Percentiles rank a stretch among this genome's conserved stretches.
Conservation (phyloP, 495 filamentous ascomycete genomes). For the Sordaria brevicollis region DNA sequence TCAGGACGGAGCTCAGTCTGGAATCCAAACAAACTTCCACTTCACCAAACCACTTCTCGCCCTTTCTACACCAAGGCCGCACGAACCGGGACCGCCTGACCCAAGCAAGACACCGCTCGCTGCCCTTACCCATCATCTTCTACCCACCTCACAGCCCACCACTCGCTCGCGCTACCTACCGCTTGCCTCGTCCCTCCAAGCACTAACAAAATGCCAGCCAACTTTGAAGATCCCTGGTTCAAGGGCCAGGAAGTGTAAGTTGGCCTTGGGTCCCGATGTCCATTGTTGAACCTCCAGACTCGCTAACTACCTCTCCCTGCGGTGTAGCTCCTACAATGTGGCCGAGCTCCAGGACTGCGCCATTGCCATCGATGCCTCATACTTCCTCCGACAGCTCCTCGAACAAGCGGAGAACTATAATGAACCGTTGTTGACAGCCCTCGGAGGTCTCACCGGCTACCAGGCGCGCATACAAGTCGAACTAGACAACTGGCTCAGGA, state of each 20-base stretch:
- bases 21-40: neutral
- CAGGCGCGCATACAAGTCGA: constrained; percentile 61
- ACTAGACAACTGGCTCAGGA: constrained; percentile 53
- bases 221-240: constrained; percentile 36
- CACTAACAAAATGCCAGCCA: constrained; percentile 17
- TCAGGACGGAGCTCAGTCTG: neutral
- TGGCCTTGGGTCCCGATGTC: neutral
- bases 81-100: neutral
- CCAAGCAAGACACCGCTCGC: neutral
- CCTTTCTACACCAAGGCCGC: neutral
- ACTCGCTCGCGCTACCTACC: constrained; percentile 21
- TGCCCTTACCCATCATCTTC: neutral
- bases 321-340: constrained; percentile 22
- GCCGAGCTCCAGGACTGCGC: constrained; percentile 54
- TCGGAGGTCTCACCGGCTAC: constrained; percentile 81
- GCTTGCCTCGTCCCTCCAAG: neutral
- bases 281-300: neutral
- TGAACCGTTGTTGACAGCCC: constrained; percentile 80
- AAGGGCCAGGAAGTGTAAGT: constrained; percentile 34
- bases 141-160: neutral
- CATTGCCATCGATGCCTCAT: constrained; percentile 80
- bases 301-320: neutral
- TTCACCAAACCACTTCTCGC: neutral
- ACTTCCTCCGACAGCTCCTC: constrained; percentile 65
- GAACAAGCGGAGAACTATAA: constrained; percentile 55